phyloP scores from a whole-genome alignment of 2,329 filamentous ascomycete genomes.

The Talaromyces sp. region DNA sequence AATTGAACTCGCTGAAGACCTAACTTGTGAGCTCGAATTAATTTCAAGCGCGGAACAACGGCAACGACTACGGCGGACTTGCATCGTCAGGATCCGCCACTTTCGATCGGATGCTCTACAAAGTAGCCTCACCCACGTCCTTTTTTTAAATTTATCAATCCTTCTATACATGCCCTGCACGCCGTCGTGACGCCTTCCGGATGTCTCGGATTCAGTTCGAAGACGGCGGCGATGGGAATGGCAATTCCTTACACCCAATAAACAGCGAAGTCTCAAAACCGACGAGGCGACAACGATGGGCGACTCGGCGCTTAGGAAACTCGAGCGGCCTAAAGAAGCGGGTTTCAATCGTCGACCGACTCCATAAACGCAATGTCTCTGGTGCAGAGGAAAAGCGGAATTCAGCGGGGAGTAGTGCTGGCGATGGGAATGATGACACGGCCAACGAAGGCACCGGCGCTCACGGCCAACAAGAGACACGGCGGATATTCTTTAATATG shows the following conservation, averaged over 20 bases:
- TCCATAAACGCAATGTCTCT: constrained; percentile 60
- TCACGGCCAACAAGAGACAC: constrained; percentile 35
- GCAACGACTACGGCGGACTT: not conserved
- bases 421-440: constrained; percentile 28
- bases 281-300: constrained; percentile 86
- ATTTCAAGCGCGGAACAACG: not conserved
- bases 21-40: not conserved
- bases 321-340: constrained; percentile 76
- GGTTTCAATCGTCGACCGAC: constrained; percentile 73
- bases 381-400: constrained; percentile 65
- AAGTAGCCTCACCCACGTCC: not conserved
- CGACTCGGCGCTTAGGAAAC: constrained; percentile 80
- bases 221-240: constrained; percentile 28
- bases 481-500: constrained; percentile 80
- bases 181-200: not conserved
- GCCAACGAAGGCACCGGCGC: constrained; percentile 22
- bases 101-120: constrained; percentile 10
- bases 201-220: constrained; percentile 42
- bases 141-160: not conserved
- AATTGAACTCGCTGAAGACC: not conserved
- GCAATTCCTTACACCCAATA: constrained; percentile 23
- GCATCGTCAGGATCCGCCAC: constrained; percentile 13
- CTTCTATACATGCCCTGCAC: constrained; percentile 4
- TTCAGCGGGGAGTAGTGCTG: constrained; percentile 41
- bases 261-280: constrained; percentile 55